Evolutionary conservation across 1,284 basidiomycete species (phyloP), one percentile per base, ranked within the genome.

Genomic region (Cutaneotrichosporon dermatis): DNA sequence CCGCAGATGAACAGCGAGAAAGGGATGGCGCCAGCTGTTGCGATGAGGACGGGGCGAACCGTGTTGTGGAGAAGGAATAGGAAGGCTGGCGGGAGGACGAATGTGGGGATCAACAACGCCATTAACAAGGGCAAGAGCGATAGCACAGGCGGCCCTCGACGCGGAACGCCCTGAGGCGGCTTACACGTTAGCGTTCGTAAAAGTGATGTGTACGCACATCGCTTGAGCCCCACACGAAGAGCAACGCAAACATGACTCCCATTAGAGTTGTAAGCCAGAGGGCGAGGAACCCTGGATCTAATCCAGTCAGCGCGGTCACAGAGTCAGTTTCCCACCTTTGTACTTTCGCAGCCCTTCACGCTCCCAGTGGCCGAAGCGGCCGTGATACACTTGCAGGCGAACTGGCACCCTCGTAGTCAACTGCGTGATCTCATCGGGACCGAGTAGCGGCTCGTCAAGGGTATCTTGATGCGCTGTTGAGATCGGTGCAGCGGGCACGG

Each of bases 101-200:
- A 86, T 59, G 88, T 86, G 44, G 87, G 74, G 59, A 90, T 81
- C 6, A 88, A 88, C 52, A 94, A 81, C 59, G 92, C 84, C 35
- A 87, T 86, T 60, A 94, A 82, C 59, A 95, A 80, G 2, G 92
- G 92, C 15, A 95, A 83, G 4, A 90, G 90, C 66, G 90, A 89
- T 52, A 94, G 76, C 15, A 93, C 51, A 0, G 75, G 75, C 3
- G 74, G 72, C 4, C 66, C 66, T 1, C 43, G 41, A 11, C 57
- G 55, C 1, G 62, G 53, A 11, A 36, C 12, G 16, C 39, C 57
- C 1, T 49, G 48, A 7, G 52, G 52, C 7, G 56, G 56, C 57
- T 60, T 25, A 1, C 6, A 12, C 39, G 52, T 59, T 34, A 58
- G 59, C 13, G 34, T 15, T 25, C 25, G 25, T 25, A 25, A 25